Conservation (phyloP, 164 flowering plant species). For the Liriodendron chinense region DNA sequence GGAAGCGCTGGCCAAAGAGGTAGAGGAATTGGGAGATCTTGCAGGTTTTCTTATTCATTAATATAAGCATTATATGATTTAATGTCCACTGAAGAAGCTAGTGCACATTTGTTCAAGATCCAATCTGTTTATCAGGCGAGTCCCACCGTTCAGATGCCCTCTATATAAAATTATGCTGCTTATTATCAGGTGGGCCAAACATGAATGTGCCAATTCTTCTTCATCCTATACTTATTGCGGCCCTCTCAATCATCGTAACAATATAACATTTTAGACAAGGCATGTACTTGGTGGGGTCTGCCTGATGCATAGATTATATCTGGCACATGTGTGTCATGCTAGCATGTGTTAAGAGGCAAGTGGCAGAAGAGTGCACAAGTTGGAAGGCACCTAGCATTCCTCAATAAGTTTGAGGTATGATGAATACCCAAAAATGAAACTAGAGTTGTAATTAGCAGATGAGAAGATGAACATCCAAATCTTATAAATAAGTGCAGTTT, state of each 20-base stretch:
- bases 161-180: too few species aligned
- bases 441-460: neutral
- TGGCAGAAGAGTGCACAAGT: neutral
- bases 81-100: too few species aligned
- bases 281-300: neutral
- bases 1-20: constrained; percentile 47
- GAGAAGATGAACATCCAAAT: too few species aligned
- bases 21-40: constrained; percentile 58
- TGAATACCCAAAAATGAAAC: neutral
- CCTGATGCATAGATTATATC: neutral
- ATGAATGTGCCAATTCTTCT: neutral
- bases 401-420: neutral
- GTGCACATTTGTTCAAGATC: neutral
- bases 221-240: neutral
- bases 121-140: neutral
- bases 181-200: neutral
- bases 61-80: neutral
- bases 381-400: neutral
- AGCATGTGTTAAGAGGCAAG: neutral
- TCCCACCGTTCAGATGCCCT: neutral
- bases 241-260: neutral
- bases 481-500: too few species aligned
- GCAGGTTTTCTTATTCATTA: constrained; percentile 29
- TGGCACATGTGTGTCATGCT: neutral
- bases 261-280: neutral